A percentile compares a stretch with the other conserved stretches of the same genome.
Conservation (phyloP, 108 stramenopile species). For the Conticribra guillardii region DNA sequence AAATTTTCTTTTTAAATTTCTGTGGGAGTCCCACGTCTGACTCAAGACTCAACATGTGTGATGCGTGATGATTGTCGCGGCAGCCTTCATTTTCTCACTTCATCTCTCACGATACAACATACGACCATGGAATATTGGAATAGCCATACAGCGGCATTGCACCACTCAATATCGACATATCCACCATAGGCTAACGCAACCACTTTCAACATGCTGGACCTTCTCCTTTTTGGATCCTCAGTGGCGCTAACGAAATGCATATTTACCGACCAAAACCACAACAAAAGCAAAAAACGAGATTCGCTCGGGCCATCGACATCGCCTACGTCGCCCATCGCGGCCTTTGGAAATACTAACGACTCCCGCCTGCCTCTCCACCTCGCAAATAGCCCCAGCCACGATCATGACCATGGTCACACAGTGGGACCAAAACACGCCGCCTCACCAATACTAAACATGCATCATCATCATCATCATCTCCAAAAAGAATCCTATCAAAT, state of each 20-base stretch:
- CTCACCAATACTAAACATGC: not conserved
- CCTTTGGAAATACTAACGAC: not conserved
- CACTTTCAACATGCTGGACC: constrained; percentile 42
- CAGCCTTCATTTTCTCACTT: too few species aligned
- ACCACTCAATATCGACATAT: too few species aligned
- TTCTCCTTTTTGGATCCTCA: constrained; percentile 29
- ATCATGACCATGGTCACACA: not conserved
- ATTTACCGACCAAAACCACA: not conserved
- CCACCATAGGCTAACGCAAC: too few species aligned
- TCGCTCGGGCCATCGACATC: not conserved
- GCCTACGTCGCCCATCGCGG: not conserved
- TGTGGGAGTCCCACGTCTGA: too few species aligned
- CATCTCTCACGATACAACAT: too few species aligned
- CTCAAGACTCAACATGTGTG: too few species aligned
- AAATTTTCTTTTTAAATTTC: too few species aligned
- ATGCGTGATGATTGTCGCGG: too few species aligned
- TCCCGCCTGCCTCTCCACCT: too few species aligned
- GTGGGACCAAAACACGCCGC: not conserved
- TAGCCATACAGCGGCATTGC: too few species aligned
- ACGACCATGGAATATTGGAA: too few species aligned
- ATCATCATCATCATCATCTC: not conserved
- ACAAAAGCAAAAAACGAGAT: not conserved
- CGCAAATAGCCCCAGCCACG: not conserved
- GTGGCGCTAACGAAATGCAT: constrained; percentile 25
- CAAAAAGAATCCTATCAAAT: not conserved